A percentile compares a stretch with the other conserved stretches of the same genome.
Evolutionary conservation across 73 alveolate genomes (phyloP).

Genomic region (Diophrys sp.): DNA sequence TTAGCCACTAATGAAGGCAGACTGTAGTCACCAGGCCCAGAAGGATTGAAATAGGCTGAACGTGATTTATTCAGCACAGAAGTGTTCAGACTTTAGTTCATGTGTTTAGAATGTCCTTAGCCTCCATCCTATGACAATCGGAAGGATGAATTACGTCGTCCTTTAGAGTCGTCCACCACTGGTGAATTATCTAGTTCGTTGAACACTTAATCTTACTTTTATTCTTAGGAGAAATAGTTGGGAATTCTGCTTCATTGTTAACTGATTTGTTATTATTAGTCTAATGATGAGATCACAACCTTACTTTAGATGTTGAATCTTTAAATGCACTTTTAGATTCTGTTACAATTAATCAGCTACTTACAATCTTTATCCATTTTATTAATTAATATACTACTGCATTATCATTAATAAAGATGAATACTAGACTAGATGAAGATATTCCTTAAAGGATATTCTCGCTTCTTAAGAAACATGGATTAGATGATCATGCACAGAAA

Average conservation of each 20-base stretch:
- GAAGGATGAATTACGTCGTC: background rate
- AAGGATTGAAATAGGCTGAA: background rate
- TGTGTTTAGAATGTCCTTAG: background rate
- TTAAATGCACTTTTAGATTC: too few species aligned
- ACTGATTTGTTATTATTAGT: background rate
- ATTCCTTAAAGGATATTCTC: background rate
- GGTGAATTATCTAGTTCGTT: background rate
- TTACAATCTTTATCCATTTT: background rate
- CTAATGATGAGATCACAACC: background rate
- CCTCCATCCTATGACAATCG: background rate
- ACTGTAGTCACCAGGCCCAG: constrained; percentile 12
- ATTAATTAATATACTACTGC: too few species aligned
- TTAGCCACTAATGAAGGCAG: background rate
- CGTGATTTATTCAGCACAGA: background rate
- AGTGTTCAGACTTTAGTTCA: background rate
- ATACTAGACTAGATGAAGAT: too few species aligned
- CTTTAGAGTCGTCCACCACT: background rate
- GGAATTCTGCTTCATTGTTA: background rate
- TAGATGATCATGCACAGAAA: background rate
- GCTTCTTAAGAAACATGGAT: background rate
- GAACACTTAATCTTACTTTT: too few species aligned
- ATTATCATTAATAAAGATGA: too few species aligned
- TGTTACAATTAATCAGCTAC: background rate
- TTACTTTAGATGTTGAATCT: background rate
- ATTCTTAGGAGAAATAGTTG: background rate